Percentiles rank a stretch among this genome's conserved stretches.
Evolutionary conservation across 139 green algal species (phyloP).

Genomic region (Parachlorella kessleri): DNA sequence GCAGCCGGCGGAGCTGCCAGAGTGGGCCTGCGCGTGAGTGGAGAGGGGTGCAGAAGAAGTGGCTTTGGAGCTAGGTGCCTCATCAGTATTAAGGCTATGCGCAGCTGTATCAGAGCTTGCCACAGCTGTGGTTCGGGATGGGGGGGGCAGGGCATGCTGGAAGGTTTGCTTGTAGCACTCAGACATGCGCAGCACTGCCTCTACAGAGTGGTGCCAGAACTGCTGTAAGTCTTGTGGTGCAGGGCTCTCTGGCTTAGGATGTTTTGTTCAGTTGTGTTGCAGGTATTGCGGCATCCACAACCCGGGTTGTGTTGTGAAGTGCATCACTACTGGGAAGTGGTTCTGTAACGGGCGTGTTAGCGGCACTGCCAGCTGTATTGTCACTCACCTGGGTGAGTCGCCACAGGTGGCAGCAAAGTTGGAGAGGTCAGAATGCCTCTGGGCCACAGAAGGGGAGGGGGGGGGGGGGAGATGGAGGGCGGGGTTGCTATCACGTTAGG

Average conservation of each 20-base stretch:
- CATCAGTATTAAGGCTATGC: not conserved
- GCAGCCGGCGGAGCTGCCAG: slow-evolving; percentile 45
- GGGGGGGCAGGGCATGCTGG: no score
- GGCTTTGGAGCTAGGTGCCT: not conserved
- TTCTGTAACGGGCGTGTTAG: slow-evolving; percentile 93
- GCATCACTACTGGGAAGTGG: slow-evolving; percentile 87
- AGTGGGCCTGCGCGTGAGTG: slow-evolving; percentile 73
- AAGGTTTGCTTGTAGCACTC: no score
- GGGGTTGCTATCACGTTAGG: no score
- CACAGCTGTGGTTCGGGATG: no score
- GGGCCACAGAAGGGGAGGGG: no score
- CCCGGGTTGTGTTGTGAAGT: slow-evolving; percentile 90
- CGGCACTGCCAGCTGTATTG: slow-evolving; percentile 81
- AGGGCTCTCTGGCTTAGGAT: not conserved
- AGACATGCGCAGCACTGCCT: no score
- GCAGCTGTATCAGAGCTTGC: not conserved
- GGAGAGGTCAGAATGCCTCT: no score
- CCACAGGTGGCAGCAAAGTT: no score
- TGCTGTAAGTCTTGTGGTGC: no score
- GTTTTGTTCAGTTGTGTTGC: slow-evolving; percentile 5
- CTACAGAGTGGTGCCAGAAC: no score
- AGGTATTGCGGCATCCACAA: slow-evolving; percentile 96
- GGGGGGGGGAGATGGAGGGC: no score
- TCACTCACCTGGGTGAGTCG: slow-evolving; percentile 86
- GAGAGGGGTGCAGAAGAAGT: no score